Base-by-base conservation (phyloP, 305 asterid genomes). In the Fraxinus dipetala region DNA sequence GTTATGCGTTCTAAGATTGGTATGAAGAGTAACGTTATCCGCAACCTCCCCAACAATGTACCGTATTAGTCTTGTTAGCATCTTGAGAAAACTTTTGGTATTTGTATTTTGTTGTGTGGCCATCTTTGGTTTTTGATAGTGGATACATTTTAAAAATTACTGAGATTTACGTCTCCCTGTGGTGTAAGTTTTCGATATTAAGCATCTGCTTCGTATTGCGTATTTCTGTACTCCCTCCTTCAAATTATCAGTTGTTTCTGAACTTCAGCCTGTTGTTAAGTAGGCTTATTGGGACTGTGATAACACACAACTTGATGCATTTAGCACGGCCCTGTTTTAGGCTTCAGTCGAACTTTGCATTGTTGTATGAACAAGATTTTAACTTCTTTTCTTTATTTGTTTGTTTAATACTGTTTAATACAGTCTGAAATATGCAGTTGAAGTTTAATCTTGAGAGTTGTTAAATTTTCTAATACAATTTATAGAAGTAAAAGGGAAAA, bases 1-100 rank as follows among this genome's bases (percentile, higher is more conserved):
- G 81, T 72, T 14, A 96, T 96, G 99, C 98, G 97, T 51, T 85
- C 91, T 16, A 96, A 92, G 89, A 90, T 94, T 72, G 97, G 98
- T 56, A 92, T 94, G 95, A 96, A 94, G 90, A 96, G 94, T 80
- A 96, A 96, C 69, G 95, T 91, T 61, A 94, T 96, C 24, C 98
- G 99, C 73, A 92, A 94, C 84, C 98, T 96, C 78, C 99, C 99
- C 70, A 92, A 88, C 34, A 96, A 96, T 63, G 92, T 88, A 20
- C 83, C 97, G 0, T 85, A 91, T 89, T 92, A 93, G 87, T 77
- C 34, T 72, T 83, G 51, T 22, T 20, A 40, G 72, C 16, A 69
- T 22, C 56, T 22, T 9, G 32, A 38, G 45, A 75, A 10, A 24
- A 76, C 35, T 36, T 65, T 7, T 20, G 59, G 2, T 22, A 1